phyloP scores from a whole-genome alignment of 305 asterid species.

The Rubia peregrina region DNA sequence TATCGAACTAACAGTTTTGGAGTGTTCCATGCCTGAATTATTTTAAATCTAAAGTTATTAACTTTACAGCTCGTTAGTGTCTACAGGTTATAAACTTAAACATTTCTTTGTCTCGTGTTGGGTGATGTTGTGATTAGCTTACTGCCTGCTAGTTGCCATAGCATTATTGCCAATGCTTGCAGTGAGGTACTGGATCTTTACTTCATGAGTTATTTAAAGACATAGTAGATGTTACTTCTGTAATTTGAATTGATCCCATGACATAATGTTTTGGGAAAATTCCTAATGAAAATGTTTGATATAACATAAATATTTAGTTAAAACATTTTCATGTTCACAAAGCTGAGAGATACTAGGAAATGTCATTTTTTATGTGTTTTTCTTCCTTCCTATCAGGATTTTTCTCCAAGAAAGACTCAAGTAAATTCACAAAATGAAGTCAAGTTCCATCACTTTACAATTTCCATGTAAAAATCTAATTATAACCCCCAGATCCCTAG shows the following conservation, averaged over 20 bases:
- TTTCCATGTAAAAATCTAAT: too few relatives aligned
- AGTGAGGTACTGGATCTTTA: slow-evolving; percentile 50
- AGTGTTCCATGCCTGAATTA: neutral
- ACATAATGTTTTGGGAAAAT: neutral
- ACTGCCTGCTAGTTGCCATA: slow-evolving; percentile 87
- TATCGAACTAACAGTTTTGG: neutral
- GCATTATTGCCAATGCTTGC: slow-evolving; percentile 64
- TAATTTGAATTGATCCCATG: neutral
- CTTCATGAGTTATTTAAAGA: slow-evolving; percentile 5
- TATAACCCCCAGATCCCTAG: neutral
- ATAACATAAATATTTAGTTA: neutral
- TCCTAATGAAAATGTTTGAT: neutral
- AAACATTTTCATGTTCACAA: neutral
- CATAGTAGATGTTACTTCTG: neutral
- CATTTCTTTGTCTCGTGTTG: slow-evolving; percentile 36
- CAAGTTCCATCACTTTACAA: neutral
- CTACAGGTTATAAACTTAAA: neutral
- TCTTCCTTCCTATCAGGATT: neutral
- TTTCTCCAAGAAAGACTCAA: neutral
- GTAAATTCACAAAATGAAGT: neutral
- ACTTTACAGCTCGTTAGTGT: neutral
- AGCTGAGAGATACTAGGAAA: neutral
- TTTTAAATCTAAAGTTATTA: neutral
- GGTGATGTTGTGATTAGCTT: slow-evolving; percentile 88
- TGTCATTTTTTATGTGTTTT: neutral